These are phyloP conservation scores for Colletotrichum chrysophilum DNA, from an alignment of 2,329 filamentous ascomycete species.

Conservation along the genomic window DNA sequence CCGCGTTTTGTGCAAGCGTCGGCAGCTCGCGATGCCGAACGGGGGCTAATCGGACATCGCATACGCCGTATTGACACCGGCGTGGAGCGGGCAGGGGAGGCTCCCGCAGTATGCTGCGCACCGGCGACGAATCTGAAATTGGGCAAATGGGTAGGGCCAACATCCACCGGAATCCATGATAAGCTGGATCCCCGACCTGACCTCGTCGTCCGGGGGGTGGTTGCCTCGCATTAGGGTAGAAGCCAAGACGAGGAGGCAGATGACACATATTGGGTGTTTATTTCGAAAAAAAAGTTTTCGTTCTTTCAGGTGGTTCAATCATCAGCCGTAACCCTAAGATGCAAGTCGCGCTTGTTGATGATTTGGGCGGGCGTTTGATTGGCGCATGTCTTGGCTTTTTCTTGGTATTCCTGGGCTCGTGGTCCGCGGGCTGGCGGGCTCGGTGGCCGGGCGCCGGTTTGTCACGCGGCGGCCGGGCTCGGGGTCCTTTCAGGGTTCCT, in stretches of 20 bases:
- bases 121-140: background rate
- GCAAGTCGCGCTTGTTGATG: background rate
- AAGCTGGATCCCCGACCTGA: background rate
- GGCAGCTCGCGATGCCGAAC: conserved; percentile 12
- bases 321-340: background rate
- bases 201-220: background rate
- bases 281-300: background rate
- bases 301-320: background rate
- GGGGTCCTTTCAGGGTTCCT: background rate
- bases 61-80: background rate
- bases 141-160: background rate
- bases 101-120: background rate
- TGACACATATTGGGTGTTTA: background rate
- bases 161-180: background rate
- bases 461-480: background rate
- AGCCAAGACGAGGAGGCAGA: background rate
- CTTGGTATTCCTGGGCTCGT: background rate
- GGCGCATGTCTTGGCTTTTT: conserved; percentile 11
- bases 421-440: background rate
- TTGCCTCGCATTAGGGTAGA: background rate
- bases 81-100: background rate
- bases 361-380: background rate
- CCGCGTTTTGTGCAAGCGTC: conserved; percentile 13
- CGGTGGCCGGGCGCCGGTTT: background rate
- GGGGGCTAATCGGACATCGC: background rate